Evolutionary conservation across 2,329 filamentous ascomycete species (phyloP).

Genomic region (Diaporthe sp.): DNA sequence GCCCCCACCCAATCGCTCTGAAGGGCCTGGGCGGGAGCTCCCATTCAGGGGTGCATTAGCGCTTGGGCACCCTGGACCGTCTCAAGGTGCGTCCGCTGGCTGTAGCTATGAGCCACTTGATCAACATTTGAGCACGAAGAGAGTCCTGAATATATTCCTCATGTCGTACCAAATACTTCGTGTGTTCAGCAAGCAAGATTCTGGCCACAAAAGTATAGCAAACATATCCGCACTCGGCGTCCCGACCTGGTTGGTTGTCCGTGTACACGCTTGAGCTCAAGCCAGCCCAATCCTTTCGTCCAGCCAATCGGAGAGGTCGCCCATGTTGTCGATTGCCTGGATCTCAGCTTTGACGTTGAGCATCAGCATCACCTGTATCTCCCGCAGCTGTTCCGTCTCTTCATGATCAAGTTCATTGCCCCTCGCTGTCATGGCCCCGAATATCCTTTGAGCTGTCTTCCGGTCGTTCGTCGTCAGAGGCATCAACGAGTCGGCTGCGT

Average conservation of each 20-base stretch:
- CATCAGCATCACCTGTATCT: constrained; percentile 81
- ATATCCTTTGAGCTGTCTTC: constrained; percentile 66
- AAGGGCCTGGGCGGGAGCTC: not conserved
- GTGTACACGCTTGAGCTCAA: not conserved
- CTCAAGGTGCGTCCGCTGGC: not conserved
- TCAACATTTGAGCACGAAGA: not conserved
- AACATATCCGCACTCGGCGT: too few species aligned
- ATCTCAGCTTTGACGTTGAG: constrained; percentile 84
- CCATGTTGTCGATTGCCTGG: constrained; percentile 74
- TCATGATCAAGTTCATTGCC: constrained; percentile 48
- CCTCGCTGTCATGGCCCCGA: constrained; percentile 57
- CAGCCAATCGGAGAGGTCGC: constrained; percentile 65
- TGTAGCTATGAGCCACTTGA: not conserved
- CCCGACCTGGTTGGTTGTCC: too few species aligned
- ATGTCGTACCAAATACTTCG: not conserved
- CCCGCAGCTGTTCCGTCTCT: constrained; percentile 59
- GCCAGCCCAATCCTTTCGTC: constrained; percentile 55
- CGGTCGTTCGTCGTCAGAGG: constrained; percentile 70
- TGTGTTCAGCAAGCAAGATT: not conserved
- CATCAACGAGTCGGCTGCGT: constrained; percentile 45
- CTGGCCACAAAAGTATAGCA: not conserved
- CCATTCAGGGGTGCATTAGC: constrained; percentile 14
- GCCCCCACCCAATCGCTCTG: not conserved
- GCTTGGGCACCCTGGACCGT: not conserved
- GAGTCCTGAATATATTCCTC: not conserved